Evolutionary conservation across 2,329 filamentous ascomycete genomes (phyloP).

Genomic region (Corynespora cassiicola): DNA sequence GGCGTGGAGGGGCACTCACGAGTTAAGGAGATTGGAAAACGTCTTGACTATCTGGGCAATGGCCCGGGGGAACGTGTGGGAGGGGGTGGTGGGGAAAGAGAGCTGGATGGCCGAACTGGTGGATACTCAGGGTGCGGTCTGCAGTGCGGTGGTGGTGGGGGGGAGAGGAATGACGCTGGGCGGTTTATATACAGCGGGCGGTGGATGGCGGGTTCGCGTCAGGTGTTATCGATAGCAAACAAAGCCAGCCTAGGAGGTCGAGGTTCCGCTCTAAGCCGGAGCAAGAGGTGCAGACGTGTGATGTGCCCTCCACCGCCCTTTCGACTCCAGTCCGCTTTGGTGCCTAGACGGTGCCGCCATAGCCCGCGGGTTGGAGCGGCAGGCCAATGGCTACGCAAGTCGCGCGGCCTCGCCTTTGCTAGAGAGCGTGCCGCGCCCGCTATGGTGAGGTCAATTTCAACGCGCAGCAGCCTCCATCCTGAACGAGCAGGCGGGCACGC

Average conservation of each 20-base stretch:
- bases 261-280: conserved; percentile 32
- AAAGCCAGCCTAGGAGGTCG: background rate
- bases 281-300: no score
- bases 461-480: conserved; percentile 25
- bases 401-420: conserved; percentile 9
- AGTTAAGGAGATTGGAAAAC: conserved; percentile 98
- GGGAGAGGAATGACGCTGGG: conserved; percentile 12
- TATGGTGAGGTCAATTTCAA: conserved; percentile 23
- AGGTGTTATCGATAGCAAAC: conserved; percentile 23
- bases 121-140: no score
- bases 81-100: conserved; percentile 18
- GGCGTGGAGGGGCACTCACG: conserved; percentile 65
- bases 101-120: no score
- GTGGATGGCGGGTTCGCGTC: conserved; percentile 3
- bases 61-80: conserved; percentile 40
- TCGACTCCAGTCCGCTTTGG: conserved; percentile 30
- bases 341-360: conserved; percentile 23
- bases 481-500: conserved; percentile 21
- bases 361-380: conserved; percentile 15
- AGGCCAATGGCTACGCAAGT: conserved; percentile 28
- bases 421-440: conserved; percentile 25
- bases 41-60: conserved; percentile 76
- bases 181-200: conserved; percentile 23
- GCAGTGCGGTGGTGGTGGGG: conserved; percentile 9
- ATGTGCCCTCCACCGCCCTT: conserved; percentile 38